phyloP scores from a whole-genome alignment of 129 eudicot genomes.

The Gnaphalium uliginosum region DNA sequence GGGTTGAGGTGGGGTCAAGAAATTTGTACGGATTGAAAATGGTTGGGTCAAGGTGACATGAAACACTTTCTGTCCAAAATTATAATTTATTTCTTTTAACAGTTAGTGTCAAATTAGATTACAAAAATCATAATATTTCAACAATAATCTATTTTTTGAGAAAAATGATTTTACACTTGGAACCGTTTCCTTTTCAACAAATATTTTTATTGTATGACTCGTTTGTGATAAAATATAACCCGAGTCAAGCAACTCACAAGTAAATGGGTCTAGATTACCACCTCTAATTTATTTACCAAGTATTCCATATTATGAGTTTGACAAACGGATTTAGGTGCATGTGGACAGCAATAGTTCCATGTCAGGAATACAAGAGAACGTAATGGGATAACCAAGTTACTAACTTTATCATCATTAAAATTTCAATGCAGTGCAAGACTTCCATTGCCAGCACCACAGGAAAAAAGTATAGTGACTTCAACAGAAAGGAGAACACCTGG shows the following conservation, averaged over 20 bases:
- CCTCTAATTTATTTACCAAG: background rate
- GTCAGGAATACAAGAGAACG: background rate
- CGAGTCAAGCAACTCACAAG: background rate
- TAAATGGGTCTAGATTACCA: background rate
- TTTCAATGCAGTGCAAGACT: constrained; percentile 78
- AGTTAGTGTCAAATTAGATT: background rate
- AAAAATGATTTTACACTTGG: no score
- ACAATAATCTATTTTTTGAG: background rate
- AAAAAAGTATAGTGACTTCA: constrained; percentile 58
- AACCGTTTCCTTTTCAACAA: background rate
- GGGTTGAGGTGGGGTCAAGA: background rate
- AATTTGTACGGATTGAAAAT: background rate
- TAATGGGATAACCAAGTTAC: background rate
- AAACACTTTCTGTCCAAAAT: background rate
- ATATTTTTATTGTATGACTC: background rate
- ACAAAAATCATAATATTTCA: background rate
- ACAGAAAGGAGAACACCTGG: constrained; percentile 35
- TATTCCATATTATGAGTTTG: background rate
- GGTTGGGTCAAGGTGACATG: background rate
- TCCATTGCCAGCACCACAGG: constrained; percentile 90
- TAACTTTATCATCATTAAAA: constrained; percentile 21
- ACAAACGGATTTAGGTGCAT: background rate
- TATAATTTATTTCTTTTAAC: background rate
- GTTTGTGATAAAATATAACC: background rate
- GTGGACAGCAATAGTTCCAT: background rate